These are phyloP conservation scores for Pseudopyricularia cyperi DNA, from an alignment of 2,329 filamentous ascomycete genomes.

Conservation along the genomic window DNA sequence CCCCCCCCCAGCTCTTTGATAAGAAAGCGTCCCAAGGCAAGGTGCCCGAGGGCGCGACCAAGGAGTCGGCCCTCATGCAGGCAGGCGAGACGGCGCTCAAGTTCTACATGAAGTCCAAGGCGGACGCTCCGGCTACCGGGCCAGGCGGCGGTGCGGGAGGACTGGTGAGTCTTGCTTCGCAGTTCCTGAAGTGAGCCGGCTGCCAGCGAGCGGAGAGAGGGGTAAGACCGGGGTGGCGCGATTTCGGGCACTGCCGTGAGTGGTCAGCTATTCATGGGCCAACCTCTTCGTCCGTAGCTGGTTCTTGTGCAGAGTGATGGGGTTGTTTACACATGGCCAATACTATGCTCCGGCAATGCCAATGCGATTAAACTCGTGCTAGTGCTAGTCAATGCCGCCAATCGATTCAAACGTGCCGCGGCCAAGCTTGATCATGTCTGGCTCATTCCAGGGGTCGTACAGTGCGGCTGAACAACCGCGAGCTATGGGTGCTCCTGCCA, in stretches of 20 bases:
- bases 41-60: slow-evolving; percentile 47
- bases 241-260: slow-evolving; percentile 5
- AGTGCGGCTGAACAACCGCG: neutral
- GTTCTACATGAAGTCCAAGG: slow-evolving; percentile 77
- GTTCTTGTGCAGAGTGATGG: no score
- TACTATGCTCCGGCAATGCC: no score
- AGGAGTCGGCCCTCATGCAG: slow-evolving; percentile 66
- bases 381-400: no score
- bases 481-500: neutral
- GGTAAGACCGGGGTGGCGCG: neutral
- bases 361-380: no score
- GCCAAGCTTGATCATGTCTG: no score
- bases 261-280: no score
- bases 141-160: slow-evolving; percentile 31
- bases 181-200: slow-evolving; percentile 23
- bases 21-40: slow-evolving; percentile 40
- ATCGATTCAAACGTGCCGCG: no score
- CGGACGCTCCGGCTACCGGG: slow-evolving; percentile 26
- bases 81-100: slow-evolving; percentile 81
- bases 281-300: no score
- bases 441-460: neutral
- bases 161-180: slow-evolving; percentile 31
- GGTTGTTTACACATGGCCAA: no score
- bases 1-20: slow-evolving; percentile 52
- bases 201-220: neutral